phyloP scores from a whole-genome alignment of 495 filamentous ascomycete species.

The Lophiotrema nucula region DNA sequence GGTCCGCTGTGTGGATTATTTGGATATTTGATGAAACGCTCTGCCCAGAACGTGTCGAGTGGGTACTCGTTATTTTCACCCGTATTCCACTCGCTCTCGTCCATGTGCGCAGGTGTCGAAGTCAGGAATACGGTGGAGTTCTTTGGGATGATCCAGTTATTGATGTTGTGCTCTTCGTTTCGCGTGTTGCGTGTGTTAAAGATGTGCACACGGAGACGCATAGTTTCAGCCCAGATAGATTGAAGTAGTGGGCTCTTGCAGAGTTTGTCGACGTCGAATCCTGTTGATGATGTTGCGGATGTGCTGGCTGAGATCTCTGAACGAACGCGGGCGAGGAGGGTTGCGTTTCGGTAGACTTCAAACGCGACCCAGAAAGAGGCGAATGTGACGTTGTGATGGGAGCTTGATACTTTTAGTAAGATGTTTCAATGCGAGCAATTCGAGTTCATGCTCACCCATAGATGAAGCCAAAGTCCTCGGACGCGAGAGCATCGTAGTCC shows the following conservation, averaged over 20 bases:
- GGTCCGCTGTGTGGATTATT: neutral
- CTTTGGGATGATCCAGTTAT: conserved; percentile 6
- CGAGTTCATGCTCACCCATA: conserved; percentile 33
- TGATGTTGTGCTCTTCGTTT: conserved; percentile 33
- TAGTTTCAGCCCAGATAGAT: conserved; percentile 39
- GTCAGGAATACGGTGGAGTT: conserved; percentile 24
- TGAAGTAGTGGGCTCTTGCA: conserved; percentile 36
- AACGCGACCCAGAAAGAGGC: no score
- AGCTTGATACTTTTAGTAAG: conserved; percentile 20
- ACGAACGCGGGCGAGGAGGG: no score
- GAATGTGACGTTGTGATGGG: no score
- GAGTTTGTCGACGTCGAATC: conserved; percentile 30
- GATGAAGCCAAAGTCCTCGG: conserved; percentile 36
- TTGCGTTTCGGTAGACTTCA: no score
- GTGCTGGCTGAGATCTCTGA: no score
- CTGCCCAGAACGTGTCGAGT: conserved; percentile 36
- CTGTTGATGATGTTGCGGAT: no score
- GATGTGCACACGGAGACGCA: conserved; percentile 38
- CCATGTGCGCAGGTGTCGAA: conserved; percentile 39
- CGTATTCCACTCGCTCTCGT: conserved; percentile 33
- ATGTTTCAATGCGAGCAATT: neutral
- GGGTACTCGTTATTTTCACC: conserved; percentile 35
- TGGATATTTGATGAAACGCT: conserved; percentile 35
- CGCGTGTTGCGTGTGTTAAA: conserved; percentile 34
- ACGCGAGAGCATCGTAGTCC: conserved; percentile 37